A percentile compares a stretch with the other conserved stretches of the same genome.
Evolutionary conservation across 352 stramenopile species (phyloP).

Genomic region (Phytophthora pluvialis): DNA sequence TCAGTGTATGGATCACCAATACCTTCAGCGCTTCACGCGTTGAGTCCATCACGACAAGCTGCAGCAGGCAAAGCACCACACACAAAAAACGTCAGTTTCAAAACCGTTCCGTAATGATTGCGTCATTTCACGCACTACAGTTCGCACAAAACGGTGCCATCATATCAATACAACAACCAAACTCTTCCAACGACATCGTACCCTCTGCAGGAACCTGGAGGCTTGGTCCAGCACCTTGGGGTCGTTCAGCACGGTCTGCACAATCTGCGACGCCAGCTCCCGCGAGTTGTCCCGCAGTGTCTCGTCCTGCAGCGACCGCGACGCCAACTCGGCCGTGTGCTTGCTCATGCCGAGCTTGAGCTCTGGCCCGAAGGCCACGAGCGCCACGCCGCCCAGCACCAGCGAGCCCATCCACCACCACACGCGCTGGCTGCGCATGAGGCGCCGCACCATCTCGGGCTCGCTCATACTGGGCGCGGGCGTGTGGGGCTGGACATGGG

Average conservation of each 20-base stretch:
- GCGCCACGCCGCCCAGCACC: slow-evolving; percentile 47
- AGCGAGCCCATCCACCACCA: slow-evolving; percentile 63
- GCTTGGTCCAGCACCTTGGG: slow-evolving; percentile 84
- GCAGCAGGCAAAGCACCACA: slow-evolving; percentile 1
- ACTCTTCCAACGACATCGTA: slow-evolving; percentile 18
- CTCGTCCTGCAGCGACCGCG: slow-evolving; percentile 84
- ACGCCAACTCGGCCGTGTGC: slow-evolving; percentile 84
- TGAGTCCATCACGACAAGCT: slow-evolving; percentile 76
- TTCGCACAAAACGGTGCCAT: slow-evolving; percentile 18
- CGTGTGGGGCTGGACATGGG: background rate
- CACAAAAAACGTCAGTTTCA: slow-evolving; percentile 3
- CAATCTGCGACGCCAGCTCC: slow-evolving; percentile 83
- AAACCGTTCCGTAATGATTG: slow-evolving; percentile 19
- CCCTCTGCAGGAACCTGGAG: slow-evolving; percentile 73
- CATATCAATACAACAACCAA: slow-evolving; percentile 25
- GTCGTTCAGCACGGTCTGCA: slow-evolving; percentile 88
- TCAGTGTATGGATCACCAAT: slow-evolving; percentile 65
- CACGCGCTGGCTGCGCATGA: slow-evolving; percentile 59
- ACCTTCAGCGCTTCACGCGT: slow-evolving; percentile 59
- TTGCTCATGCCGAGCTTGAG: slow-evolving; percentile 83
- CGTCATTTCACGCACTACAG: background rate
- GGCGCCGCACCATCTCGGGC: slow-evolving; percentile 42
- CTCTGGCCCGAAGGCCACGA: slow-evolving; percentile 79
- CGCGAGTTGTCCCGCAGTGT: slow-evolving; percentile 76
- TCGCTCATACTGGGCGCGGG: slow-evolving; percentile 44